Conservation (phyloP, 305 asterid genomes). For the Ilex paraguariensis region DNA sequence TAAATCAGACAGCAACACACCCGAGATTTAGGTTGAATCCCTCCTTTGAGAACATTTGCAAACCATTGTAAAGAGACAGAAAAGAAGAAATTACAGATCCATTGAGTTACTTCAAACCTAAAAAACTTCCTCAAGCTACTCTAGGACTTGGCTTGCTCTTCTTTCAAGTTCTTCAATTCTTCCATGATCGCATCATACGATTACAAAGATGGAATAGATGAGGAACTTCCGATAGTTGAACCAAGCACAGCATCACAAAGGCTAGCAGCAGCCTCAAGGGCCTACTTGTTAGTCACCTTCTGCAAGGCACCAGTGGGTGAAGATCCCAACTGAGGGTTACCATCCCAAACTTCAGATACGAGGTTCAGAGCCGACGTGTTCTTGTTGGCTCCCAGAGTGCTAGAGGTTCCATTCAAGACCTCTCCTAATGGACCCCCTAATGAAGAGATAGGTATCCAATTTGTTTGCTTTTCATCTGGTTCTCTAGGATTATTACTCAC, state of each 20-base stretch:
- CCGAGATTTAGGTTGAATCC: no score
- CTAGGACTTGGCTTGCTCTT: no score
- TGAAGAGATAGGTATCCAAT: conserved; percentile 56
- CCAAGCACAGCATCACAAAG: conserved; percentile 25
- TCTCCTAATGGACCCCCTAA: conserved; percentile 87
- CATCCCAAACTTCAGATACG: conserved; percentile 30
- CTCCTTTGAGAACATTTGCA: no score
- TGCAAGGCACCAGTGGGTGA: conserved; percentile 77
- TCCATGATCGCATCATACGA: no score
- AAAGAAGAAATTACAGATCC: no score
- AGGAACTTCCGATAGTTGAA: conserved; percentile 16
- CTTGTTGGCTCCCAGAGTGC: conserved; percentile 16
- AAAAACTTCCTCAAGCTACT: no score
- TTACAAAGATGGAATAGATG: conserved; percentile 23
- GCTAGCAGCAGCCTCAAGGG: conserved; percentile 9
- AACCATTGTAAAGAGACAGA: no score
- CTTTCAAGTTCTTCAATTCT: no score
- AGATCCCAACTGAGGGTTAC: conserved; percentile 43
- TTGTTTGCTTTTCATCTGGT: conserved; percentile 35
- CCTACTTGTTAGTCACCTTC: conserved; percentile 37
- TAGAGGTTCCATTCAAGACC: conserved; percentile 50
- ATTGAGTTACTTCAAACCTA: no score
- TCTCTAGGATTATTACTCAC: conserved; percentile 22
- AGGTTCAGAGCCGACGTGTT: conserved; percentile 17
- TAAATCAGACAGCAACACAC: no score